Evolutionary conservation across 1,139 yeast genomes (phyloP).

Genomic region (Debaryomyces singareniensis): DNA sequence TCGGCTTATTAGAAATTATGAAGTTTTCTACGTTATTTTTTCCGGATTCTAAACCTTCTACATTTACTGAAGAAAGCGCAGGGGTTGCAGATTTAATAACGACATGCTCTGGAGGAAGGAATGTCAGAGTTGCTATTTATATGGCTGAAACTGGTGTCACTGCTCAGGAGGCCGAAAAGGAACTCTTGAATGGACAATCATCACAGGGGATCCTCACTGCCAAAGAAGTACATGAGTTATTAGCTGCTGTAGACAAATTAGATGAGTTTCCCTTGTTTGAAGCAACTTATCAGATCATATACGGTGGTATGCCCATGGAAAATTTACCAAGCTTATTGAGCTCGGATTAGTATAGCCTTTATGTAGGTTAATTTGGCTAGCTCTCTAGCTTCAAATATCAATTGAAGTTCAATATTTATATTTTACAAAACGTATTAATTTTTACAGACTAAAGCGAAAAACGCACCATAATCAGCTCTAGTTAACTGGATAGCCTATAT

Average conservation of each 20-base stretch:
- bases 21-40: slow-evolving; percentile 34
- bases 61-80: slow-evolving; percentile 43
- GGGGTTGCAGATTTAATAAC: slow-evolving; percentile 48
- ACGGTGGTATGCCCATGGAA: slow-evolving; percentile 36
- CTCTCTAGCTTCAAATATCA: background rate
- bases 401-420: background rate
- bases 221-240: slow-evolving; percentile 43
- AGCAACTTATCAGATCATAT: slow-evolving; percentile 42
- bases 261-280: slow-evolving; percentile 42
- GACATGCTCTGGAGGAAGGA: slow-evolving; percentile 46
- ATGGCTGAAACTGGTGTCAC: slow-evolving; percentile 42
- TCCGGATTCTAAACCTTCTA: slow-evolving; percentile 33
- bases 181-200: slow-evolving; percentile 44
- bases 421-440: background rate
- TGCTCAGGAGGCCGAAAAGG: slow-evolving; percentile 39
- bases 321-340: slow-evolving; percentile 37
- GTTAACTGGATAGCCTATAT: no score
- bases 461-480: no score
- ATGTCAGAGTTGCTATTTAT: slow-evolving; percentile 42
- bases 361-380: slow-evolving; percentile 1
- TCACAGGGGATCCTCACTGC: slow-evolving; percentile 46
- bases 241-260: slow-evolving; percentile 24
- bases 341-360: slow-evolving; percentile 5
- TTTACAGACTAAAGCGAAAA: background rate
- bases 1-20: slow-evolving; percentile 40